Base-by-base conservation (phyloP, 148 eudicot species). In the Cornus suecica region DNA sequence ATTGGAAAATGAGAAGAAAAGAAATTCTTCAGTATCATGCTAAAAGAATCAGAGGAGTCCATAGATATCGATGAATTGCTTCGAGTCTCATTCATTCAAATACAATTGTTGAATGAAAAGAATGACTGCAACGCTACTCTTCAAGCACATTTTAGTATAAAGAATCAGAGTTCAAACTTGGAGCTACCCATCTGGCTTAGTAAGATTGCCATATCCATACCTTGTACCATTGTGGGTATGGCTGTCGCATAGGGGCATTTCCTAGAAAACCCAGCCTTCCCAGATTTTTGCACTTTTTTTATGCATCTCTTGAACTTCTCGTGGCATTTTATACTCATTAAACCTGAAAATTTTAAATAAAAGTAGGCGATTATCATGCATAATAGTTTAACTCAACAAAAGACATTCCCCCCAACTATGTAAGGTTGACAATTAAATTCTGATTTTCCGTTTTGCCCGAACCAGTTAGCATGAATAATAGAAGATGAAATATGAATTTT, bases 241-340 rank as follows among this genome's bases (percentile, higher is more conserved):
- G 92, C 94, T 71, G 86, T 83, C 30, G 88, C 89, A 69, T 92
- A 90, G 6, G 97, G 88, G 68, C 99, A 95, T 8, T 76, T 86
- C 63, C 75, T 83, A 9, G 96, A 91, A 78, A 95, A 95, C 56
- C 99, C 97, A 20, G 75, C 78, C 77, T 91, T 93, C 25, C 99
- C 97, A 28, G 97, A 89, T 78, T 90, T 95, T 37, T 89, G 99
- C 42, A 88, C 97, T 86, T 86, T 95, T 86, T 88, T 92, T 75
- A 95, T 90, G 91, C 99, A 95, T 69, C 79, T 83, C 91, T 92
- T 95, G 90, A 95, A 95, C 88, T 95, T 90, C 80, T 92, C 89
- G 66, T 95, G 99, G 80, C 99, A 95, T 78, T 91, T 87, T 26
- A 95, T 81, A 80, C 84, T 84, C 64, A 84, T 87, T 89, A 95